Evolutionary conservation across 768 basidiomycete species (phyloP).

Genomic region (Lepiota brunneoincarnata): DNA sequence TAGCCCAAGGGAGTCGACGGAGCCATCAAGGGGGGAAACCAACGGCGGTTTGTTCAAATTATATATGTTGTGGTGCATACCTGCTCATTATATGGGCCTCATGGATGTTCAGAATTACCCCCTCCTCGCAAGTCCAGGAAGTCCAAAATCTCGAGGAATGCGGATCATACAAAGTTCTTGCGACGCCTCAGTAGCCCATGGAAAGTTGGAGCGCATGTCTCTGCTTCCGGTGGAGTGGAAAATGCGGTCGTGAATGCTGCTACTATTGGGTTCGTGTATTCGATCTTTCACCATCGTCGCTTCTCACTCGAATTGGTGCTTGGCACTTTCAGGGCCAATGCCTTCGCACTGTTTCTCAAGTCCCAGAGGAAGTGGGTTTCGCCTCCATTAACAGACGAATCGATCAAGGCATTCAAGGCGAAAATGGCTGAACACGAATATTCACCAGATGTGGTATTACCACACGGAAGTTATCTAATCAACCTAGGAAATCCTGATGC

Average conservation of each 20-base stretch:
- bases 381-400: conserved; percentile 50
- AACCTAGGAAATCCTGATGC: conserved; percentile 80
- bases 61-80: too few species aligned
- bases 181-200: conserved; percentile 39
- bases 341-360: conserved; percentile 83
- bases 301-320: neutral
- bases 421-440: conserved; percentile 64
- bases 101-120: too few species aligned
- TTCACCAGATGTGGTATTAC: conserved; percentile 58
- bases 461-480: conserved; percentile 84
- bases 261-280: conserved; percentile 53
- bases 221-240: conserved; percentile 77
- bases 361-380: conserved; percentile 81
- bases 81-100: too few species aligned
- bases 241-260: conserved; percentile 71
- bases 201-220: conserved; percentile 86
- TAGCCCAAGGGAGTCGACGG: too few species aligned
- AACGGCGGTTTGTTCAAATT: too few species aligned
- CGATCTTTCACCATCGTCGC: neutral
- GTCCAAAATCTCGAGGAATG: conserved; percentile 12
- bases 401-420: conserved; percentile 55
- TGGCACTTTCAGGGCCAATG: conserved; percentile 58
- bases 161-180: conserved; percentile 23
- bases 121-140: conserved; percentile 2
- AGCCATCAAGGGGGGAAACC: too few species aligned